A percentile compares a stretch with the other conserved stretches of the same genome.
These are phyloP conservation scores for Euphorbia celastroides DNA, from an alignment of 441 rosid genomes.

Conservation along the genomic window DNA sequence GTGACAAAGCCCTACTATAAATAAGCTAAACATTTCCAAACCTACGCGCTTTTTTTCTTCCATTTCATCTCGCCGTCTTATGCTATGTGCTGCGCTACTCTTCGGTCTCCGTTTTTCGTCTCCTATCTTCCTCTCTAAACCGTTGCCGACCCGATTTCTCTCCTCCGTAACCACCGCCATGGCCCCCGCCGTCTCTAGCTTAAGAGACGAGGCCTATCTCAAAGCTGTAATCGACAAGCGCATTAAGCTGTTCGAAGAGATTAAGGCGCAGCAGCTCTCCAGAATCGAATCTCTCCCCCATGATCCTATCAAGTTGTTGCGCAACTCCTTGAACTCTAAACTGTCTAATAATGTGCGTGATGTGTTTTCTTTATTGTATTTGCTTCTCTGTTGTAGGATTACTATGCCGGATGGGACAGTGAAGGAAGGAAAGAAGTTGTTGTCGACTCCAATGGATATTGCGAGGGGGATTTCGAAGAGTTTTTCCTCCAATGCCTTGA, in stretches of 20 bases:
- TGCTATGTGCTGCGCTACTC: conserved; percentile 23
- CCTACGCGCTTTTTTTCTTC: neutral
- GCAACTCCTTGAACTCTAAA: neutral
- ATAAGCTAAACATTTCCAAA: neutral
- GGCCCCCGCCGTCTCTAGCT: conserved; percentile 28
- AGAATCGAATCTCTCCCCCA: conserved; percentile 53
- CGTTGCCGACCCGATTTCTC: conserved; percentile 15
- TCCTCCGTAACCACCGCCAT: conserved; percentile 26
- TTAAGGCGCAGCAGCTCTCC: conserved; percentile 56
- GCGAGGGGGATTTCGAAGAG: conserved; percentile 66
- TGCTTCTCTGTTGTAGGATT: conserved; percentile 34
- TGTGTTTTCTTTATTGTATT: neutral
- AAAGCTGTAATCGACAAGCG: conserved; percentile 59
- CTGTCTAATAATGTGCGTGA: neutral
- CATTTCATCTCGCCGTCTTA: neutral
- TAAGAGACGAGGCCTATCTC: conserved; percentile 66
- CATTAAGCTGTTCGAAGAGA: conserved; percentile 55
- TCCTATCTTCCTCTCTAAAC: conserved; percentile 14
- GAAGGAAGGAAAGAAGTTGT: conserved; percentile 85
- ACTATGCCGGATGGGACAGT: conserved; percentile 39
- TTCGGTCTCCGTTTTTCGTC: conserved; percentile 20
- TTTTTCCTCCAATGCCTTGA: conserved; percentile 64
- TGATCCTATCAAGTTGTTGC: conserved; percentile 62
- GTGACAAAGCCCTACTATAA: too few relatives aligned
- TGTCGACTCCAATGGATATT: conserved; percentile 70